These are phyloP conservation scores for Carex arenaria DNA, from an alignment of 202 grass and related monocot species.

Conservation along the genomic window DNA sequence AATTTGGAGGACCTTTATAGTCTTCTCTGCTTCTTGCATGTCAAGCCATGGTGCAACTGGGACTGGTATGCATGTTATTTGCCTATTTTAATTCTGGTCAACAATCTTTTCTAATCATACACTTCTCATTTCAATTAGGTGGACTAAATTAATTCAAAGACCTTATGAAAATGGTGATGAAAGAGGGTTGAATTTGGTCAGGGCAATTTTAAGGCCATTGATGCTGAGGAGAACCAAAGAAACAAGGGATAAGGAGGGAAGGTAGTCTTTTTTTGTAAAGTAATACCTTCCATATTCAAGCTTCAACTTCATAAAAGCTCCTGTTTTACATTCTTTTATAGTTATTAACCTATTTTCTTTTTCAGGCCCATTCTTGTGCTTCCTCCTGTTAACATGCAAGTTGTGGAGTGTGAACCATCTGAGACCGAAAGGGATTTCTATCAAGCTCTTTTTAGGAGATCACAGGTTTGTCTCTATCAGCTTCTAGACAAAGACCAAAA, in stretches of 20 bases:
- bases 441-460: conserved; percentile 74
- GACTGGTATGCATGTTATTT: conserved; percentile 45
- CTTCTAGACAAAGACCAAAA: background rate
- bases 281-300: background rate
- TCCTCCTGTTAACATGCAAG: conserved; percentile 52
- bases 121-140: conserved; percentile 39
- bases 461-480: conserved; percentile 45
- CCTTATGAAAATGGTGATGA: conserved; percentile 86
- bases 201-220: conserved; percentile 74
- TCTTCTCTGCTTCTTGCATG: conserved; percentile 87
- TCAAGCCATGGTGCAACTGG: conserved; percentile 76
- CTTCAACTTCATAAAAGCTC: background rate
- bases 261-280: conserved; percentile 32
- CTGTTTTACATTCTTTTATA: background rate
- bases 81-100: conserved; percentile 10
- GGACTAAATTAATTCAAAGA: conserved; percentile 73
- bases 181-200: conserved; percentile 75
- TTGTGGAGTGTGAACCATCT: conserved; percentile 71
- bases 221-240: conserved; percentile 93
- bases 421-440: conserved; percentile 78
- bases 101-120: background rate
- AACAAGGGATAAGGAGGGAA: conserved; percentile 85
- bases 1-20: conserved; percentile 90
- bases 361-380: conserved; percentile 91
- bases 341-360: background rate